phyloP scores from a whole-genome alignment of 371 early-diverging fungal species.

The Rhizomucor pusillus region DNA sequence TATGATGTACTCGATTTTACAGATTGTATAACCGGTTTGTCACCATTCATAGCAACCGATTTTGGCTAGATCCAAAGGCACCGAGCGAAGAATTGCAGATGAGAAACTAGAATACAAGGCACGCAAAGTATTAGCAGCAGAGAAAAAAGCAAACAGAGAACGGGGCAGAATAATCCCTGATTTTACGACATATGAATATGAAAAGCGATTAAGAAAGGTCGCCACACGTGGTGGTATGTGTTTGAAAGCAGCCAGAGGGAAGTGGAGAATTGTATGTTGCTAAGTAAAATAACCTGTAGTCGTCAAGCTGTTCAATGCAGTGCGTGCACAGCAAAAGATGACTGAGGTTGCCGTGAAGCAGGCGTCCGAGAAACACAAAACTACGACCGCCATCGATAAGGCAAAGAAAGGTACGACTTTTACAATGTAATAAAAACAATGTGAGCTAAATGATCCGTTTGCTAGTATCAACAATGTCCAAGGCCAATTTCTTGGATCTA shows the following conservation, averaged over 20 bases:
- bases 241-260: not conserved
- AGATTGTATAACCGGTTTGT: too few relatives aligned
- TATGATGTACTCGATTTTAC: not conserved
- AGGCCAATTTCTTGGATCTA: conserved; percentile 61
- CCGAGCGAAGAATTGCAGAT: conserved; percentile 72
- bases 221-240: conserved; percentile 79
- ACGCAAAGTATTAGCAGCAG: conserved; percentile 60
- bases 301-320: conserved; percentile 83
- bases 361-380: conserved; percentile 42
- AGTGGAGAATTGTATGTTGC: not conserved
- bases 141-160: conserved; percentile 60
- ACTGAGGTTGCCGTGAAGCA: conserved; percentile 56
- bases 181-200: conserved; percentile 67
- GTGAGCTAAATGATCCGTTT: not conserved
- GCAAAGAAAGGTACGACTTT: conserved; percentile 39
- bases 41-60: conserved; percentile 64
- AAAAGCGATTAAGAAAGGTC: conserved; percentile 77
- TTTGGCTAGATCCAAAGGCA: conserved; percentile 69
- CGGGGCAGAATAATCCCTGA: conserved; percentile 70
- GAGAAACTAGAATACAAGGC: conserved; percentile 78
- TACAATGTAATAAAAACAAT: not conserved
- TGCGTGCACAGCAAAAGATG: conserved; percentile 72
- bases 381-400: conserved; percentile 51
- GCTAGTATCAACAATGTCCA: conserved; percentile 59
- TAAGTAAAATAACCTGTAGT: conserved; percentile 37